A percentile compares a stretch with the other conserved stretches of the same genome.
Evolutionary conservation across 129 eudicot genomes (phyloP).

Genomic region (Oenanthe sinensis): DNA sequence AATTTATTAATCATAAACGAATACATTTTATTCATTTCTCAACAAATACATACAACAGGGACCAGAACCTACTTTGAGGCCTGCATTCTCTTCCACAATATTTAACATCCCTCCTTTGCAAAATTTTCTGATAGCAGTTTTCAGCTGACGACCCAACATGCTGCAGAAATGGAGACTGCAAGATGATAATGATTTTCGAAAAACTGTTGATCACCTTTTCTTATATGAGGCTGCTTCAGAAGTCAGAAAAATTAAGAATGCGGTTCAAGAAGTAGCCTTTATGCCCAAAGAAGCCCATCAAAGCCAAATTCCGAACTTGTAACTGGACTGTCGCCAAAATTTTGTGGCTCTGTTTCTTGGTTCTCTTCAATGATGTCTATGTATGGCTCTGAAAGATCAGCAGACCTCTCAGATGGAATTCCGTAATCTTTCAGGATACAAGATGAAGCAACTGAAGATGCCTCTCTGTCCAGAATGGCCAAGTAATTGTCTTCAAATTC

Average conservation of each 20-base stretch:
- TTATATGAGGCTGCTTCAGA: background rate
- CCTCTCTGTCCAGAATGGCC: constrained; percentile 68
- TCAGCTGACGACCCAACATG: background rate
- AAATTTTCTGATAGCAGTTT: constrained; percentile 6
- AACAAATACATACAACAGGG: constrained; percentile 10
- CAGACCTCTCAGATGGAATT: constrained; percentile 78
- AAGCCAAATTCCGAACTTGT: constrained; percentile 67
- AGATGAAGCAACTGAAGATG: constrained; percentile 58
- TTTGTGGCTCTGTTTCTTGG: constrained; percentile 27
- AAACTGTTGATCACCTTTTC: background rate
- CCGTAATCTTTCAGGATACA: constrained; percentile 71
- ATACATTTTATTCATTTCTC: constrained; percentile 13
- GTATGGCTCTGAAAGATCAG: constrained; percentile 65
- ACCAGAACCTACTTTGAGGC: background rate
- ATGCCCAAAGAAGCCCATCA: constrained; percentile 90
- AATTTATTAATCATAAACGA: background rate
- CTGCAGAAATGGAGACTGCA: background rate
- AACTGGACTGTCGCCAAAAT: constrained; percentile 61
- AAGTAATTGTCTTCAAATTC: constrained; percentile 91
- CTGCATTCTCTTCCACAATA: constrained; percentile 10
- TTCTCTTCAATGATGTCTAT: constrained; percentile 37
- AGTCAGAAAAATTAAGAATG: constrained; percentile 3
- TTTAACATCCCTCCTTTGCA: background rate
- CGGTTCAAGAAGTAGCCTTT: background rate
- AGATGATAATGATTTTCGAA: background rate